Evolutionary conservation across 805 yeast genomes (phyloP).

Genomic region (Debaryomyces tyrocola): DNA sequence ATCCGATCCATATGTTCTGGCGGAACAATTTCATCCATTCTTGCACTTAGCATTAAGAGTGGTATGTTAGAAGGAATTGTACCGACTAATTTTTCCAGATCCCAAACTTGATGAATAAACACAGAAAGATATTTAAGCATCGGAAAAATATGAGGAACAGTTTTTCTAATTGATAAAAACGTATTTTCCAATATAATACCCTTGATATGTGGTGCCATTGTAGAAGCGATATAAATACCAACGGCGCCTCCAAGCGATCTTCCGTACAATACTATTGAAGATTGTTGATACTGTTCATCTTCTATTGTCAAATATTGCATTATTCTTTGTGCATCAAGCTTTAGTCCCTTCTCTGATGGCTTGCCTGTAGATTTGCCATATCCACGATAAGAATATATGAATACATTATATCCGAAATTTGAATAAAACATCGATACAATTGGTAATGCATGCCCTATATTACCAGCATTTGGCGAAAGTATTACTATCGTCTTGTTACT

Average conservation of each 20-base stretch:
- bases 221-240: slow-evolving; percentile 75
- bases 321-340: slow-evolving; percentile 75
- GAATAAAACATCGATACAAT: slow-evolving; percentile 68
- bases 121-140: slow-evolving; percentile 51
- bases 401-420: slow-evolving; percentile 68
- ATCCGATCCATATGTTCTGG: slow-evolving; percentile 74
- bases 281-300: slow-evolving; percentile 52
- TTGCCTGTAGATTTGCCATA: slow-evolving; percentile 80
- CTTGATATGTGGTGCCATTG: slow-evolving; percentile 47
- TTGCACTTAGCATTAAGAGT: slow-evolving; percentile 68
- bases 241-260: slow-evolving; percentile 96
- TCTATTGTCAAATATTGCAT: slow-evolving; percentile 52
- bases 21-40: slow-evolving; percentile 87
- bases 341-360: slow-evolving; percentile 77
- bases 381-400: slow-evolving; percentile 87
- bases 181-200: slow-evolving; percentile 86
- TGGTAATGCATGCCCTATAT: slow-evolving; percentile 88
- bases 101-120: slow-evolving; percentile 82
- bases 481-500: slow-evolving; percentile 70
- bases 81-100: slow-evolving; percentile 62
- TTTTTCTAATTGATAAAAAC: slow-evolving; percentile 71
- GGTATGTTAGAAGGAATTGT: slow-evolving; percentile 57
- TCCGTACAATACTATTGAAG: slow-evolving; percentile 73
- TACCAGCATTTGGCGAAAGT: slow-evolving; percentile 92
- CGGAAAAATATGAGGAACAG: slow-evolving; percentile 74